phyloP scores from a whole-genome alignment of 1,139 yeast species.

The Wickerhamiella pararugosa region DNA sequence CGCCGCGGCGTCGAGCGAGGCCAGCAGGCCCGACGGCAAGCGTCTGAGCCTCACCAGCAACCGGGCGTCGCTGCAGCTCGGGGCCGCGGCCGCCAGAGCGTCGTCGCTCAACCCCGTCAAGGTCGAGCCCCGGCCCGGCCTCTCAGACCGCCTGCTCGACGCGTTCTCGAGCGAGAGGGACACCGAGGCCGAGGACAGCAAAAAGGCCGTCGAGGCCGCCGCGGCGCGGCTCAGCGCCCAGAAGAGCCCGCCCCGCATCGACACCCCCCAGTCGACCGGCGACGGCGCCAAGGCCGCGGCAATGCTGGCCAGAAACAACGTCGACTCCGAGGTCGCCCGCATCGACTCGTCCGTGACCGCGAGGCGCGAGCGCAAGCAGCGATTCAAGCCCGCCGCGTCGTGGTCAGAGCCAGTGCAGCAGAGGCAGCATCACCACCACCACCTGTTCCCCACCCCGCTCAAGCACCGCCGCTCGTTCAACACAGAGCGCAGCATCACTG shows the following conservation, averaged over 20 bases:
- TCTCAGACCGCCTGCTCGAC: conserved; percentile 2
- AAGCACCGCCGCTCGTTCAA: neutral
- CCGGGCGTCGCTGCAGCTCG: neutral
- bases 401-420: conserved; percentile 1
- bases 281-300: conserved; percentile 17
- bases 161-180: neutral
- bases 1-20: too few species aligned
- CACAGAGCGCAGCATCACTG: neutral
- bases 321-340: conserved; percentile 14
- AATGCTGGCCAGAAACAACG: conserved; percentile 15
- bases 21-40: too few species aligned
- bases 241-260: neutral
- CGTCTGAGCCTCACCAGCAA: too few species aligned
- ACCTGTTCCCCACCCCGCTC: neutral
- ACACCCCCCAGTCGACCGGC: neutral
- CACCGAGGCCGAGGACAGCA: too few species aligned
- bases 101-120: conserved; percentile 3
- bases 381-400: conserved; percentile 6
- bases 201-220: too few species aligned
- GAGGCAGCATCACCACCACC: neutral
- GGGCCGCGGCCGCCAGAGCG: conserved; percentile 4
- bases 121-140: conserved; percentile 4
- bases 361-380: conserved; percentile 9
- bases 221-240: conserved; percentile 2
- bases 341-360: conserved; percentile 12